These are phyloP conservation scores for Stromatinia cepivora DNA, from an alignment of 2,329 filamentous ascomycete genomes.

Conservation along the genomic window DNA sequence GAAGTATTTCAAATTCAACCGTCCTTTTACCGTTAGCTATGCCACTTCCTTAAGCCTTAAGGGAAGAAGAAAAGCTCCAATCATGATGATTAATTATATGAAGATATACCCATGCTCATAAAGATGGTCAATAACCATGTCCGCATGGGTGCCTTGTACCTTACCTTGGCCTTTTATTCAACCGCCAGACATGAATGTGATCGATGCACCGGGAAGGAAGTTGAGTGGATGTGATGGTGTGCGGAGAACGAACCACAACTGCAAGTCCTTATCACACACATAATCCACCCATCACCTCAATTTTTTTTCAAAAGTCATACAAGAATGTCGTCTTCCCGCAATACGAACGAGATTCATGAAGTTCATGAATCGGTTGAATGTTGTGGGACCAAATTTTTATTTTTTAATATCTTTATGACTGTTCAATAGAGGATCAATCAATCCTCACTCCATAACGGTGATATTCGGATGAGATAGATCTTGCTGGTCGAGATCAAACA, in stretches of 20 bases:
- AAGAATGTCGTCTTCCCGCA: conserved; percentile 16
- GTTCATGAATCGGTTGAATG: neutral
- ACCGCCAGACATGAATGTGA: conserved; percentile 13
- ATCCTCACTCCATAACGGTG: neutral
- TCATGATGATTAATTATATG: neutral
- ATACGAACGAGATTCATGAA: conserved; percentile 1
- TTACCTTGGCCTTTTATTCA: conserved; percentile 5
- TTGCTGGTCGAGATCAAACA: conserved; percentile 33
- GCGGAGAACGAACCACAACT: conserved; percentile 19
- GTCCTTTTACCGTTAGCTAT: neutral
- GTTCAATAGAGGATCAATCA: neutral
- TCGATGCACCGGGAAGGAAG: conserved; percentile 5
- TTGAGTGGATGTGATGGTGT: conserved; percentile 11
- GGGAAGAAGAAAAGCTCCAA: neutral
- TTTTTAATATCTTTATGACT: conserved; percentile 7
- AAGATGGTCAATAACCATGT: neutral
- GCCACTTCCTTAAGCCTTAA: neutral
- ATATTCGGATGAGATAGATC: conserved; percentile 21
- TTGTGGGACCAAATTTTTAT: neutral
- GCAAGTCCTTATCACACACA: conserved; percentile 17
- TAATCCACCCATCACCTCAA: conserved; percentile 1
- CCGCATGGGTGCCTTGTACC: conserved; percentile 10
- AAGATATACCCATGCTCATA: conserved; percentile 3
- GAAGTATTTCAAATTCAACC: neutral
- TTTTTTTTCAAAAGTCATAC: conserved; percentile 3